phyloP scores from a whole-genome alignment of 2,329 filamentous ascomycete species.

The Neofusicoccum laricinum region DNA sequence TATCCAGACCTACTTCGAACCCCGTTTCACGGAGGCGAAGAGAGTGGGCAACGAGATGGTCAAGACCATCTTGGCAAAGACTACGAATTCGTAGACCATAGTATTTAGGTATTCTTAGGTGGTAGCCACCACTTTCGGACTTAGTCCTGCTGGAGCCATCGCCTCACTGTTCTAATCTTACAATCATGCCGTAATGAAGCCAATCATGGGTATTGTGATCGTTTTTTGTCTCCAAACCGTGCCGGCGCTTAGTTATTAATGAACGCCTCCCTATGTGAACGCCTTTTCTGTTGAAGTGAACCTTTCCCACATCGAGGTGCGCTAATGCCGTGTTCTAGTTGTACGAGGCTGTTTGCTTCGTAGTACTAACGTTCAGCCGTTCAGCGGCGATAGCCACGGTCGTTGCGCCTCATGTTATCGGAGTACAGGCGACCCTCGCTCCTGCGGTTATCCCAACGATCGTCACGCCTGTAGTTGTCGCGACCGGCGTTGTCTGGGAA shows the following conservation, averaged over 20 bases:
- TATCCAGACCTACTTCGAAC: conserved; percentile 89
- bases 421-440: conserved; percentile 10
- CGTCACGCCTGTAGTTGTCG: conserved; percentile 13
- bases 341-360: background rate
- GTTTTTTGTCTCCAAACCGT: background rate
- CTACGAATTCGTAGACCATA: conserved; percentile 30
- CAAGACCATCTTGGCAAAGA: conserved; percentile 85
- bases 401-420: conserved; percentile 13
- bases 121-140: background rate
- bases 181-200: background rate
- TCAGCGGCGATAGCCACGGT: conserved; percentile 14
- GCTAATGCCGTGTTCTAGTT: background rate
- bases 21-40: conserved; percentile 82
- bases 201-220: conserved; percentile 13
- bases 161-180: background rate
- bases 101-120: background rate
- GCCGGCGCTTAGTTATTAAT: background rate
- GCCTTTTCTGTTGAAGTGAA: background rate
- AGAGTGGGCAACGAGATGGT: conserved; percentile 96
- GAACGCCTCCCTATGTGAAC: conserved; percentile 6
- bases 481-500: conserved; percentile 24
- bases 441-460: conserved; percentile 10
- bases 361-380: background rate
- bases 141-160: background rate
- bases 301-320: background rate